Evolutionary conservation across 148 eudicot species (phyloP), one percentile per base, ranked within the genome.

Genomic region (Fallopia convolvulus): DNA sequence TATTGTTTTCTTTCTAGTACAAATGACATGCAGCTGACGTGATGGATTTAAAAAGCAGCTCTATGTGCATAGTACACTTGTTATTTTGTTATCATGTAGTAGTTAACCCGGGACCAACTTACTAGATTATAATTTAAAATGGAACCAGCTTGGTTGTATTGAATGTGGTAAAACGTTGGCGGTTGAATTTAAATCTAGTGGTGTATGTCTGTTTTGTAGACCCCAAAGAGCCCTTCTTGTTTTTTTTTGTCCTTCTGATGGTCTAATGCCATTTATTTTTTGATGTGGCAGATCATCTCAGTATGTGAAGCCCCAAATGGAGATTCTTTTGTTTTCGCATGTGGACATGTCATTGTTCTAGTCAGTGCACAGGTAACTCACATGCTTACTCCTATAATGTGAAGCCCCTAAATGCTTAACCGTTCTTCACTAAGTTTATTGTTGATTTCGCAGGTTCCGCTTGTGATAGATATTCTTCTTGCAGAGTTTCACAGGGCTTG

Each of bases 401-500:
- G 50, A 26, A 21, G 8, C 13, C 20, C 48, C 8, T 23, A 73
- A 65, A 10, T 39, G 70, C 33, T 65, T 13, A 30, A 30, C 18
- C 13, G 2, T 61, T 2, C 5, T 61, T 23, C 9, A 61, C 33
- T 13, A 23, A 61, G 20, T 18, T 68, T 68, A 68, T 68, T 68
- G 46, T 68, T 2, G 5, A 33, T 68, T 48, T 81, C 74, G 50
- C 85, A 95, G 99, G 88, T 92, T 52, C 99, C 93, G 23, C 85
- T 50, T 68, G 89, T 86, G 83, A 88, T 92, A 97, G 93, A 92
- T 40, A 82, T 86, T 80, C 78, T 95, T 40, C 84, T 95, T 74
- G 97, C 99, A 49, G 85, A 88, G 82, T 82, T 95, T 81, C 91
- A 92, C 80, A 86, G 72, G 83, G 94, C 82, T 74, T 95, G 97